A percentile compares a stretch with the other conserved stretches of the same genome.
Conservation (phyloP, 2,329 filamentous ascomycete species). For the Moelleriella libera region DNA sequence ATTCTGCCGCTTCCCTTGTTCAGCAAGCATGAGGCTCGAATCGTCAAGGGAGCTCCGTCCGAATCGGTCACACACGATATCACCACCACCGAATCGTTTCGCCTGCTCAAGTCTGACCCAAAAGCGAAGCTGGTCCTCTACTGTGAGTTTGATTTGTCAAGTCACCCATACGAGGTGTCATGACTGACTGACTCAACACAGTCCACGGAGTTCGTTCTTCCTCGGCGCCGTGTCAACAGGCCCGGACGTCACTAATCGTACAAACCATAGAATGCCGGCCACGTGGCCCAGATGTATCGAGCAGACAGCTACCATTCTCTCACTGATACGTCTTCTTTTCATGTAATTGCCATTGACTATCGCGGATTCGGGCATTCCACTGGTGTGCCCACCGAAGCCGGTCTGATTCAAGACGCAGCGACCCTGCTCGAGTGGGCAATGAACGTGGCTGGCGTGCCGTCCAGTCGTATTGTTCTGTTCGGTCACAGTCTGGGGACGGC, state of each 20-base stretch:
- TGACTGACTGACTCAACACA: constrained; percentile 12
- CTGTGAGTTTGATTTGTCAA: constrained; percentile 27
- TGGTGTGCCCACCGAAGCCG: constrained; percentile 66
- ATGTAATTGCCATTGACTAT: constrained; percentile 83
- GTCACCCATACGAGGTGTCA: neutral
- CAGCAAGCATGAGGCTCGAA: constrained; percentile 49
- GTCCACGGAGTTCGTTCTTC: constrained; percentile 45
- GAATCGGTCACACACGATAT: constrained; percentile 32
- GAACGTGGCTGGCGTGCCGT: constrained; percentile 45
- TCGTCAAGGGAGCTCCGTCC: constrained; percentile 38
- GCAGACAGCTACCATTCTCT: constrained; percentile 67
- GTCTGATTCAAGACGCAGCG: constrained; percentile 66
- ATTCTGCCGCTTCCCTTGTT: constrained; percentile 70
- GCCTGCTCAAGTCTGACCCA: constrained; percentile 47
- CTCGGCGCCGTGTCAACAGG: neutral
- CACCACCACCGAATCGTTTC: constrained; percentile 42
- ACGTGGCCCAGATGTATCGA: constrained; percentile 65
- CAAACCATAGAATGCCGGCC: constrained; percentile 58
- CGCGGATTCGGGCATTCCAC: constrained; percentile 74
- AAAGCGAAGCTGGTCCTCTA: constrained; percentile 49
- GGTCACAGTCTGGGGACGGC: constrained; percentile 86
- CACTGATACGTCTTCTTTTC: constrained; percentile 57
- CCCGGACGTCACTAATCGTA: constrained; percentile 2
- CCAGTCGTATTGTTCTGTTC: constrained; percentile 62
- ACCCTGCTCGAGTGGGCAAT: constrained; percentile 62